Percentiles rank a stretch among this genome's conserved stretches.
Conservation (phyloP, 179 eudicot genomes). For the Silene coronaria region DNA sequence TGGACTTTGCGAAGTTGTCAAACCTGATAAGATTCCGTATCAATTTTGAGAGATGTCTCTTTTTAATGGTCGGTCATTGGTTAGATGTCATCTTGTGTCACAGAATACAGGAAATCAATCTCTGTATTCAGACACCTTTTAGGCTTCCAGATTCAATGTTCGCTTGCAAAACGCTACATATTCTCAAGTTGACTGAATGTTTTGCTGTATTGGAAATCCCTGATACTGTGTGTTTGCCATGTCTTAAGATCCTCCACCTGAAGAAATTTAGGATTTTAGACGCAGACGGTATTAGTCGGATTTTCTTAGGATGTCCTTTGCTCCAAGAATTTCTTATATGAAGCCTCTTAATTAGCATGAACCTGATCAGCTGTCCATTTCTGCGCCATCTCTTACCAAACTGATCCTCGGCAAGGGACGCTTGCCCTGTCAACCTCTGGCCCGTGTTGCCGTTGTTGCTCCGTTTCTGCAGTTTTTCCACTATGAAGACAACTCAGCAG, state of each 20-base stretch:
- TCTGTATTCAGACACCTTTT: neutral
- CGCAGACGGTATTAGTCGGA: neutral
- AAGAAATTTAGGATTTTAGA: neutral
- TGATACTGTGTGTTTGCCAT: neutral
- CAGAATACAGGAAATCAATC: neutral
- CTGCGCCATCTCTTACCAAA: neutral
- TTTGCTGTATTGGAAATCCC: too few relatives aligned
- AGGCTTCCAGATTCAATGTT: neutral
- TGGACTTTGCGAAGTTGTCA: neutral
- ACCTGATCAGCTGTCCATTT: neutral
- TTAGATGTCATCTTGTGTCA: neutral
- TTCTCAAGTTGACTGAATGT: too few relatives aligned
- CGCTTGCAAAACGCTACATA: neutral
- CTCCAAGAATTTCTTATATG: neutral
- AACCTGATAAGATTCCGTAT: neutral
- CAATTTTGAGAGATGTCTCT: too few relatives aligned
- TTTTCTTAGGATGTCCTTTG: neutral
- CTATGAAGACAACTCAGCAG: neutral
- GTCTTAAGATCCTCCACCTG: neutral
- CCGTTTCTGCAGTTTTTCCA: neutral
- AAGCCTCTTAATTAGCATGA: neutral
- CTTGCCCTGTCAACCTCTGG: neutral
- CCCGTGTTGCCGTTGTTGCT: neutral
- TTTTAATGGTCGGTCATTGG: too few relatives aligned
- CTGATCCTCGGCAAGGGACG: neutral